Percentiles rank a stretch among this genome's conserved stretches.
Conservation (phyloP, 352 stramenopile genomes). For the Globisporangium sylvaticum region DNA sequence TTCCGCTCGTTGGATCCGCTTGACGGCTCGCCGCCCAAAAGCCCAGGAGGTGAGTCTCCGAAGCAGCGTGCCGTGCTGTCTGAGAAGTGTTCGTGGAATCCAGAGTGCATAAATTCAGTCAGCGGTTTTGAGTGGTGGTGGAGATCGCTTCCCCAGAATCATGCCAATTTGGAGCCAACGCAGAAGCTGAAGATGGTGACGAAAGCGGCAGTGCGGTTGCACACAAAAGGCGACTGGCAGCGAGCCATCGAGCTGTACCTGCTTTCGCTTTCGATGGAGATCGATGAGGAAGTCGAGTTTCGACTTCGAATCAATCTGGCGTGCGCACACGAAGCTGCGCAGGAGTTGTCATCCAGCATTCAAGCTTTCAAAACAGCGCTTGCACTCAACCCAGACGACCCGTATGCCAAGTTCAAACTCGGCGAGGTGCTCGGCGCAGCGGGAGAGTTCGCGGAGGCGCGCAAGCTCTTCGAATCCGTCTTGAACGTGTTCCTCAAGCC, state of each 20-base stretch:
- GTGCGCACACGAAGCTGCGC: conserved; percentile 47
- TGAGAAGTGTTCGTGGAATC: conserved; percentile 69
- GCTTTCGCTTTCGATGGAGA: conserved; percentile 49
- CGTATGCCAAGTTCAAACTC: conserved; percentile 61
- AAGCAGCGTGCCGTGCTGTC: conserved; percentile 40
- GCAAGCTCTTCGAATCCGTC: conserved; percentile 34
- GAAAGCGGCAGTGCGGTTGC: conserved; percentile 62
- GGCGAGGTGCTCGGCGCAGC: conserved; percentile 36
- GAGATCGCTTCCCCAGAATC: conserved; percentile 61
- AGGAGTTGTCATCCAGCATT: conserved; percentile 33
- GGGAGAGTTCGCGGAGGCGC: conserved; percentile 38
- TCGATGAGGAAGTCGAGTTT: conserved; percentile 56
- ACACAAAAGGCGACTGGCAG: conserved; percentile 57
- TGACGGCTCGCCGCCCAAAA: conserved; percentile 31
- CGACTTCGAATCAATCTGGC: conserved; percentile 66
- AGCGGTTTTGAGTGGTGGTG: conserved; percentile 83
- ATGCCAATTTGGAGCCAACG: conserved; percentile 52
- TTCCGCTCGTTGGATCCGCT: conserved; percentile 25
- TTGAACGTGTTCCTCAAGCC: conserved; percentile 41
- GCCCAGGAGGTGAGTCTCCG: conserved; percentile 15
- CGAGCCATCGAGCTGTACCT: conserved; percentile 70
- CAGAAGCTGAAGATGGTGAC: conserved; percentile 82
- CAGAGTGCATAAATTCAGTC: conserved; percentile 70
- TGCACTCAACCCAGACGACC: conserved; percentile 35
- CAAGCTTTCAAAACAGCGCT: conserved; percentile 44